Evolutionary conservation across 371 early-diverging fungal genomes (phyloP).

Genomic region (Apophysomyces variabilis): DNA sequence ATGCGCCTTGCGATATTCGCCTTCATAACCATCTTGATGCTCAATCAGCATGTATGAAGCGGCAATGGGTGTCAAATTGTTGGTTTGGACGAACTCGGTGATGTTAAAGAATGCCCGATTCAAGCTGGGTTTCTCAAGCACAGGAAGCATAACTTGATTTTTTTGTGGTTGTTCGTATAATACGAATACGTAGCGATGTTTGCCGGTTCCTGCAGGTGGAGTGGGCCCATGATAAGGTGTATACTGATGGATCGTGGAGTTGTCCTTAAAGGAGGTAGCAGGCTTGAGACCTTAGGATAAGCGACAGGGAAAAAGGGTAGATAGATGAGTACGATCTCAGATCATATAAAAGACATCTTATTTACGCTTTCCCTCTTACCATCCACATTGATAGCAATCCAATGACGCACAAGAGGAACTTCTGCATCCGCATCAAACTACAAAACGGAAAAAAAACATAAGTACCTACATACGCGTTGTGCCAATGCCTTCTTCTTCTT

Average conservation of each 20-base stretch:
- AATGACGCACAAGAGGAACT: slow-evolving; percentile 49
- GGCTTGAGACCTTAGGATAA: slow-evolving; percentile 24
- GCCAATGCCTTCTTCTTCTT: neutral
- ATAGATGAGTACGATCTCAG: too few species aligned
- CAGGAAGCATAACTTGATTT: slow-evolving; percentile 18
- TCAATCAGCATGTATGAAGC: slow-evolving; percentile 18
- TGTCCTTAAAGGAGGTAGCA: slow-evolving; percentile 34
- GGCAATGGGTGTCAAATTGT: slow-evolving; percentile 17
- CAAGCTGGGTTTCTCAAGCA: neutral
- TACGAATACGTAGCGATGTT: slow-evolving; percentile 57
- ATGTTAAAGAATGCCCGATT: slow-evolving; percentile 18
- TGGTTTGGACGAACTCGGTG: slow-evolving; percentile 15
- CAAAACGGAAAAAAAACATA: neutral
- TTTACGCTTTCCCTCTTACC: neutral
- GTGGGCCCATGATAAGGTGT: slow-evolving; percentile 48
- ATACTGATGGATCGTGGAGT: slow-evolving; percentile 19
- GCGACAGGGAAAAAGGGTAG: too few species aligned
- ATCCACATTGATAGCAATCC: slow-evolving; percentile 56
- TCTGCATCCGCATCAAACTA: slow-evolving; percentile 56
- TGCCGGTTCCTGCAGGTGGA: slow-evolving; percentile 44
- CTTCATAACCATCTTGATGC: slow-evolving; percentile 12
- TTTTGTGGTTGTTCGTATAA: slow-evolving; percentile 42
- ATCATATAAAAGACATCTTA: neutral
- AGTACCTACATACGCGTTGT: neutral
- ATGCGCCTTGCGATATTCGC: slow-evolving; percentile 5